phyloP scores from a whole-genome alignment of 176 grass and related monocot species.

The Thinopyrum elongatum region DNA sequence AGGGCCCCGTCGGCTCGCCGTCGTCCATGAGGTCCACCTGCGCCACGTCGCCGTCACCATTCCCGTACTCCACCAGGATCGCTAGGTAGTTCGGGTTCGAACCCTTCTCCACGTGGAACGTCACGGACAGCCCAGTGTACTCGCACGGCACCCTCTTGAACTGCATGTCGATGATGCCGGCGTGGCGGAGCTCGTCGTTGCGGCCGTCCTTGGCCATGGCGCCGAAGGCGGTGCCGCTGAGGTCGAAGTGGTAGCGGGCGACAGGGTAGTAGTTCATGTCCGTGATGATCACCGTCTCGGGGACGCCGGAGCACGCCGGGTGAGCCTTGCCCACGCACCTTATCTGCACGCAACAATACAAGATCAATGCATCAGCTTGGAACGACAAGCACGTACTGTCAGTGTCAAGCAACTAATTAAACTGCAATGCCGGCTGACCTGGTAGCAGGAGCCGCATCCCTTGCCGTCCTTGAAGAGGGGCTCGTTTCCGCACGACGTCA shows the following conservation, averaged over 20 bases:
- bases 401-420: too few species aligned
- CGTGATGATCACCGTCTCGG: slow-evolving; percentile 38
- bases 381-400: too few species aligned
- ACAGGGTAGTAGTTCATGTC: slow-evolving; percentile 51
- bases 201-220: slow-evolving; percentile 3
- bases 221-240: slow-evolving; percentile 45
- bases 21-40: slow-evolving; percentile 39
- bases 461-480: slow-evolving; percentile 40
- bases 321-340: slow-evolving; percentile 22
- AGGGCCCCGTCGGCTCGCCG: neutral
- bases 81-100: slow-evolving; percentile 56
- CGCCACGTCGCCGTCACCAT: slow-evolving; percentile 40
- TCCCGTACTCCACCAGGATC: slow-evolving; percentile 39
- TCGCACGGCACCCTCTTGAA: slow-evolving; percentile 39
- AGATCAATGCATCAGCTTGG: too few species aligned
- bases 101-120: slow-evolving; percentile 44
- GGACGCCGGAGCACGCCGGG: slow-evolving; percentile 38
- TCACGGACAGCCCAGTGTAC: slow-evolving; percentile 15
- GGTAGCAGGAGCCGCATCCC: slow-evolving; percentile 49
- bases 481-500: slow-evolving; percentile 50
- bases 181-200: slow-evolving; percentile 40
- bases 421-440: neutral
- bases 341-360: neutral
- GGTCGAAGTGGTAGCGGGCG: slow-evolving; percentile 43
- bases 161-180: slow-evolving; percentile 39